These are phyloP conservation scores for Phanerodontia chrysosporium DNA, from an alignment of 768 basidiomycete genomes.

Conservation along the genomic window DNA sequence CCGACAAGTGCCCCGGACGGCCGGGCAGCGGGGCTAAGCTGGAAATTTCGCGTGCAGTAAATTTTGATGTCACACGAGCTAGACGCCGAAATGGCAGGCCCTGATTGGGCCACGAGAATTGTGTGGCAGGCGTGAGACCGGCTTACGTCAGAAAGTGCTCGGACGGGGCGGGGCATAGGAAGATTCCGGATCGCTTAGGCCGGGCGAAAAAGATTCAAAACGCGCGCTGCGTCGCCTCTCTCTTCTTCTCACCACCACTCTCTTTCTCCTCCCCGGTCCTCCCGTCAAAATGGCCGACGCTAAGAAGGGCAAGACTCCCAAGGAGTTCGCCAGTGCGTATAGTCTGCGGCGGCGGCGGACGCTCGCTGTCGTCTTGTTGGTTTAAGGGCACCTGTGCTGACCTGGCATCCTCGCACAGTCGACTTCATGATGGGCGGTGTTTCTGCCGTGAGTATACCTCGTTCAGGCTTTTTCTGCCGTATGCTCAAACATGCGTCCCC, in stretches of 20 bases:
- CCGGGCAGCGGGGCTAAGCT: conserved; percentile 2
- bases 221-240: conserved; percentile 37
- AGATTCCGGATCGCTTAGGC: conserved; percentile 19
- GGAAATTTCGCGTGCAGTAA: no score
- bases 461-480: neutral
- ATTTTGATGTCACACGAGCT: conserved; percentile 13
- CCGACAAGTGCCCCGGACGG: neutral
- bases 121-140: conserved; percentile 5
- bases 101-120: conserved; percentile 3
- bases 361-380: neutral
- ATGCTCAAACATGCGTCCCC: conserved; percentile 19
- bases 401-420: conserved; percentile 42
- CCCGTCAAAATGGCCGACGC: conserved; percentile 72
- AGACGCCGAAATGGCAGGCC: neutral
- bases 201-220: conserved; percentile 17
- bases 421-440: conserved; percentile 98
- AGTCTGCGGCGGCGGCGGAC: neutral
- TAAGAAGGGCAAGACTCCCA: conserved; percentile 83
- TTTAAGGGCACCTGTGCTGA: conserved; percentile 24
- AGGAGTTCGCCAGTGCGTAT: conserved; percentile 81
- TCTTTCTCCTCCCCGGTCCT: conserved; percentile 34
- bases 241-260: conserved; percentile 55
- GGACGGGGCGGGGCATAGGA: conserved; percentile 17
- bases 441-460: conserved; percentile 77
- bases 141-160: neutral